Percentiles rank a stretch among this genome's conserved stretches.
phyloP scores from a whole-genome alignment of 2,329 filamentous ascomycete species.

The Leptographium procerum region DNA sequence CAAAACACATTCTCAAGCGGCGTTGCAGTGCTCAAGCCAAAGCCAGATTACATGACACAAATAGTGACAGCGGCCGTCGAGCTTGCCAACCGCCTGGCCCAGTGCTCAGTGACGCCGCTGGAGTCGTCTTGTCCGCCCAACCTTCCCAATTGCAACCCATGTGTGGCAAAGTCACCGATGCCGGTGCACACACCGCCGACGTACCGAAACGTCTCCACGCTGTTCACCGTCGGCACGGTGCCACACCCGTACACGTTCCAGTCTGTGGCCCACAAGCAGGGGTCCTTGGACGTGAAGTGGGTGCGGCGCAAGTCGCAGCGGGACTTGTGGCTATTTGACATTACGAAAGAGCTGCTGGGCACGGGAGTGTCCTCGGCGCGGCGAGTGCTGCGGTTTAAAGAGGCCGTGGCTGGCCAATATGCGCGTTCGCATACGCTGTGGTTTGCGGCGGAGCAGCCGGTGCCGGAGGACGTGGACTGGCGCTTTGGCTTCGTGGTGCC shows the following conservation, averaged over 20 bases:
- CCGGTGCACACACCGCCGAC: slow-evolving; percentile 53
- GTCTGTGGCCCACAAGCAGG: slow-evolving; percentile 51
- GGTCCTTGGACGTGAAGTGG: slow-evolving; percentile 50
- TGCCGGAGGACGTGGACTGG: slow-evolving; percentile 72
- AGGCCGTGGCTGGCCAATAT: slow-evolving; percentile 61
- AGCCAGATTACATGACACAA: slow-evolving; percentile 61
- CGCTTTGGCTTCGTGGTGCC: slow-evolving; percentile 79
- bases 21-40: slow-evolving; percentile 71
- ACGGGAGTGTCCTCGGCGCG: slow-evolving; percentile 48
- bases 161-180: slow-evolving; percentile 52
- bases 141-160: slow-evolving; percentile 59
- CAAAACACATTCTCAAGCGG: slow-evolving; percentile 67
- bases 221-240: slow-evolving; percentile 77
- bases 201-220: slow-evolving; percentile 59
- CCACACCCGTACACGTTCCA: slow-evolving; percentile 84
- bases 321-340: slow-evolving; percentile 64
- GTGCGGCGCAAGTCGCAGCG: slow-evolving; percentile 58
- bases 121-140: slow-evolving; percentile 79
- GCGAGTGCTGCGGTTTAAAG: slow-evolving; percentile 67
- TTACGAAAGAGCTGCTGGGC: slow-evolving; percentile 60
- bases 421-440: slow-evolving; percentile 59
- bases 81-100: slow-evolving; percentile 62
- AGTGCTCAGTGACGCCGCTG: slow-evolving; percentile 63
- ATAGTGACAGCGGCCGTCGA: slow-evolving; percentile 59
- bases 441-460: slow-evolving; percentile 58